Conservation (phyloP, 2,329 filamentous ascomycete genomes). For the Trichoderma harzianum region DNA sequence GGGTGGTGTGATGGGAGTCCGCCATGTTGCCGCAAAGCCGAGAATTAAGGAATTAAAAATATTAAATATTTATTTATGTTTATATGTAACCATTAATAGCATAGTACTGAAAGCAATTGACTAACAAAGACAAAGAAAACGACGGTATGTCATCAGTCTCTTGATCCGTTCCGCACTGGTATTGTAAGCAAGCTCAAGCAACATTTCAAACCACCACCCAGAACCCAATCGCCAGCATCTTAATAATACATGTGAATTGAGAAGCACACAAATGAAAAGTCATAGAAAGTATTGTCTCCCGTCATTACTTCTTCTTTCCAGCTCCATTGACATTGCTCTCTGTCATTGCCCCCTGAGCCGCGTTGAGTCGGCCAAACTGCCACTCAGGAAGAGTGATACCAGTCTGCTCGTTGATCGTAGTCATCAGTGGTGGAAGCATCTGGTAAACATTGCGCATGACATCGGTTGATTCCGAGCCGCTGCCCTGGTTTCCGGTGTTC, state of each 20-base stretch:
- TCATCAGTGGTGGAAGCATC: conserved; percentile 76
- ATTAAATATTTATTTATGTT: not conserved
- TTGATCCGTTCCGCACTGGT: not conserved
- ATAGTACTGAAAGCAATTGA: not conserved
- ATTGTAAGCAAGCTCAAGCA: not conserved
- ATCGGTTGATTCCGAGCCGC: conserved; percentile 51
- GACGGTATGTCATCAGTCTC: not conserved
- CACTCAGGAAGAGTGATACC: conserved; percentile 77
- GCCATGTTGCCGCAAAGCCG: not conserved
- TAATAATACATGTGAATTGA: not conserved
- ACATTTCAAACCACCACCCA: not conserved
- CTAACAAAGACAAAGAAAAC: not conserved
- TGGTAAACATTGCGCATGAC: conserved; percentile 77
- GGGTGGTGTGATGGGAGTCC: not conserved
- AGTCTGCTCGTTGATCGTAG: conserved; percentile 85
- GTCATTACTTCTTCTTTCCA: not conserved
- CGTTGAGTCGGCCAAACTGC: conserved; percentile 56
- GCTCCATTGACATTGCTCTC: conserved; percentile 19
- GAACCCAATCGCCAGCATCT: not conserved
- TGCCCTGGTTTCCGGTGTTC: conserved; percentile 62
- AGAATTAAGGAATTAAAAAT: not conserved
- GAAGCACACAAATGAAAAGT: not conserved
- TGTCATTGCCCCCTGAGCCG: conserved; percentile 33
- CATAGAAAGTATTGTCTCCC: not conserved
- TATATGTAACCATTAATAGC: not conserved